phyloP scores from a whole-genome alignment of 176 grass and related monocot genomes.

The Juncus inflexus region DNA sequence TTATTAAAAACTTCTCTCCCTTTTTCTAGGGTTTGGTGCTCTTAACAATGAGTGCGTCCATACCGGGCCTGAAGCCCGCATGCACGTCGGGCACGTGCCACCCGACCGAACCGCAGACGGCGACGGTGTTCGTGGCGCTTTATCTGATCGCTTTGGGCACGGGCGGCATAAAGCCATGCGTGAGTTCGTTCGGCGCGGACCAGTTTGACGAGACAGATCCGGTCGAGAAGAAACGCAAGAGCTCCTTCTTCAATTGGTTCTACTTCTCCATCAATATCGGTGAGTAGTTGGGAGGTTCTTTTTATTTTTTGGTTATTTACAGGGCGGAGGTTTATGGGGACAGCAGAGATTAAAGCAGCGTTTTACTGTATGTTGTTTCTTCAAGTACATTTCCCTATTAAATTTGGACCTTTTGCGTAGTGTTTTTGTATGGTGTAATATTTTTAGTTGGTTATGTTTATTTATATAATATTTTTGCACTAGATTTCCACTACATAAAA shows the following conservation, averaged over 20 bases:
- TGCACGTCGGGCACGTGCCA: conserved; percentile 36
- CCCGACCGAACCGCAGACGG: conserved; percentile 43
- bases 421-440: too few relatives aligned
- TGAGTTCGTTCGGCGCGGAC: conserved; percentile 72
- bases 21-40: conserved; percentile 63
- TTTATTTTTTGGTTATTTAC: too few relatives aligned
- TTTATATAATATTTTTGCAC: too few relatives aligned
- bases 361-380: too few relatives aligned
- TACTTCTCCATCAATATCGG: conserved; percentile 94
- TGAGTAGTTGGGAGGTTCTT: too few relatives aligned
- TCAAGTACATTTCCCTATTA: too few relatives aligned
- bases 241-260: conserved; percentile 91
- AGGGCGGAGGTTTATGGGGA: too few relatives aligned
- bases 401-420: too few relatives aligned
- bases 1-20: too few relatives aligned
- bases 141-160: conserved; percentile 74
- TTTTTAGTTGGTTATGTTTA: too few relatives aligned
- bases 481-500: too few relatives aligned
- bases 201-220: conserved; percentile 75
- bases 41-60: conserved; percentile 52
- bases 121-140: conserved; percentile 49
- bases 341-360: too few relatives aligned
- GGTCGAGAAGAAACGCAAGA: conserved; percentile 58
- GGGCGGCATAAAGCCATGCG: conserved; percentile 89
- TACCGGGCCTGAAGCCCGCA: conserved; percentile 44